These are phyloP conservation scores for Akanthomyces lecanii DNA, from an alignment of 2,329 filamentous ascomycete species.

Conservation along the genomic window DNA sequence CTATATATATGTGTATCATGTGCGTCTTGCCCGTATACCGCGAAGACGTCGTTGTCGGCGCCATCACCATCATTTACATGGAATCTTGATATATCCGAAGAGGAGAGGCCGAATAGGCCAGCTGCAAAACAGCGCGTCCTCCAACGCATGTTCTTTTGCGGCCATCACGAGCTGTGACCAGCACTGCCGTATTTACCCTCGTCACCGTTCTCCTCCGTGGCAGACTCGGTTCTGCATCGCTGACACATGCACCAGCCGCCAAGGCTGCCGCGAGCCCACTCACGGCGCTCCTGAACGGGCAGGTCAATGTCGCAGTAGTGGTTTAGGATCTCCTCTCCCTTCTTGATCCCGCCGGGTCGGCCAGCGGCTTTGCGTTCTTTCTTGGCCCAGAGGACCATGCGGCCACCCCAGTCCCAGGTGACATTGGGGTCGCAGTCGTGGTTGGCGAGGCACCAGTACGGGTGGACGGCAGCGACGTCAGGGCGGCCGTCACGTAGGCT, in stretches of 20 bases:
- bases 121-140: neutral
- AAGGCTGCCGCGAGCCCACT: constrained; percentile 83
- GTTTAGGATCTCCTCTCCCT: constrained; percentile 81
- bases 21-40: constrained; percentile 1
- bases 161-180: neutral
- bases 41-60: neutral
- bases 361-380: constrained; percentile 52
- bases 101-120: neutral
- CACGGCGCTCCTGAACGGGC: constrained; percentile 72
- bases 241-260: constrained; percentile 86
- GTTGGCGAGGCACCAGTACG: constrained; percentile 94
- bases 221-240: constrained; percentile 71
- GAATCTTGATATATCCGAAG: neutral
- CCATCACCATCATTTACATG: neutral
- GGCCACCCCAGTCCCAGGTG: constrained; percentile 85
- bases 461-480: constrained; percentile 89
- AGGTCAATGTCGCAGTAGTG: constrained; percentile 90
- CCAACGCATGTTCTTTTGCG: neutral
- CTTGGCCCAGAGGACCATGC: constrained; percentile 66
- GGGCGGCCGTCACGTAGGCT: constrained; percentile 73
- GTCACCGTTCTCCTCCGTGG: constrained; percentile 14
- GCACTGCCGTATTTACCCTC: neutral
- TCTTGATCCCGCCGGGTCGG: constrained; percentile 58
- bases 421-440: constrained; percentile 96
- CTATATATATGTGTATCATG: neutral